phyloP scores from a whole-genome alignment of 345 rosid species.

The Gossypium longicalyx region DNA sequence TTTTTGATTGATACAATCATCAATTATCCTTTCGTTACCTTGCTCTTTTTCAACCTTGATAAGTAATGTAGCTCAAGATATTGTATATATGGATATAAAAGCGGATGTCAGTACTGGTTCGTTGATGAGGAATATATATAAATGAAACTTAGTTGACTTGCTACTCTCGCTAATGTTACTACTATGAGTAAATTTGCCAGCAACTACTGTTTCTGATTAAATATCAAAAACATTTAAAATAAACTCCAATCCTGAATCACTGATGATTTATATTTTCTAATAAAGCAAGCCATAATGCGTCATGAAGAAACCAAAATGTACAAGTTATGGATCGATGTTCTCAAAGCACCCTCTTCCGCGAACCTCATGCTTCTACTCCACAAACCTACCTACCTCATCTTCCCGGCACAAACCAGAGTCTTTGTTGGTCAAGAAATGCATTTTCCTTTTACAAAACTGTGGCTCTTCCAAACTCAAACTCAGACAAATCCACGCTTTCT shows the following conservation, averaged over 20 bases:
- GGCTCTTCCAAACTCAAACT: slow-evolving; percentile 45
- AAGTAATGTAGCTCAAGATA: too few relatives aligned
- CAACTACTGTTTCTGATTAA: not conserved
- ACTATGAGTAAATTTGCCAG: not conserved
- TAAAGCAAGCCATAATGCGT: not conserved
- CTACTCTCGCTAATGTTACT: not conserved
- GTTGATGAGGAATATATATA: too few relatives aligned
- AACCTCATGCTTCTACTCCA: slow-evolving; percentile 11
- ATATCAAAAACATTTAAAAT: not conserved
- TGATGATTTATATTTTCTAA: not conserved
- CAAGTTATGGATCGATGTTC: slow-evolving; percentile 10
- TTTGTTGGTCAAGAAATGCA: slow-evolving; percentile 43
- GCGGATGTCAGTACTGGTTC: too few relatives aligned
- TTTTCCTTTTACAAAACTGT: slow-evolving; percentile 41
- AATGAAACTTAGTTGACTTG: not conserved
- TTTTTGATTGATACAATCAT: too few relatives aligned
- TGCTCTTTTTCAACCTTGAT: too few relatives aligned
- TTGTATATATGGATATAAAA: too few relatives aligned
- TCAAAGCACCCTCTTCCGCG: not conserved
- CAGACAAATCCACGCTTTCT: slow-evolving; percentile 67
- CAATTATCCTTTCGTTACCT: too few relatives aligned
- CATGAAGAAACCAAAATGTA: not conserved
- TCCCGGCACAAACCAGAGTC: slow-evolving; percentile 10
- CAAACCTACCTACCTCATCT: not conserved
- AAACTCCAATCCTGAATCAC: not conserved